Conservation (phyloP, 2,329 filamentous ascomycete genomes). For the Ophiognomonia clavigignenti-juglandacearum region DNA sequence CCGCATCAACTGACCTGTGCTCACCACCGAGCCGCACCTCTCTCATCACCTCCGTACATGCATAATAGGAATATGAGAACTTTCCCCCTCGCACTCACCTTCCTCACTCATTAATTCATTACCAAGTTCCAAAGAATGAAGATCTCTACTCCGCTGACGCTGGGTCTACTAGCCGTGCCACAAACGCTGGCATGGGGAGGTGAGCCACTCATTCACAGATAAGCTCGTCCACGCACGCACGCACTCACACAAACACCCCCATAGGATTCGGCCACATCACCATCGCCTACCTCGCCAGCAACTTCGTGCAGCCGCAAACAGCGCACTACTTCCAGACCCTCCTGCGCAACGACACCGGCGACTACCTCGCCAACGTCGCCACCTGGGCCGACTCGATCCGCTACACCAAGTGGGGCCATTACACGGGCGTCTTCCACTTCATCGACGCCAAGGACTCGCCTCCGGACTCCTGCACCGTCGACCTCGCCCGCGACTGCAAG, state of each 20-base stretch:
- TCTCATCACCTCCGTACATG: too few species aligned
- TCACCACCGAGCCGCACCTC: too few species aligned
- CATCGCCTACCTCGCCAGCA: slow-evolving; percentile 57
- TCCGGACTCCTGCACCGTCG: slow-evolving; percentile 51
- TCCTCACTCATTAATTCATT: too few species aligned
- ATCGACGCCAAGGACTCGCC: slow-evolving; percentile 64
- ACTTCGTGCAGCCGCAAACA: slow-evolving; percentile 54
- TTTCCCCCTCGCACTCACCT: too few species aligned
- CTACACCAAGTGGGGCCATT: slow-evolving; percentile 59
- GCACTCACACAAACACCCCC: background rate
- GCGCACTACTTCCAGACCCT: slow-evolving; percentile 52
- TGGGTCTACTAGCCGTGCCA: slow-evolving; percentile 28
- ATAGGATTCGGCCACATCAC: slow-evolving; percentile 62
- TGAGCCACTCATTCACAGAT: slow-evolving; percentile 22
- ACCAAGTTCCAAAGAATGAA: too few species aligned
- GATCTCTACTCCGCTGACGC: slow-evolving; percentile 21
- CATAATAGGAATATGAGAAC: too few species aligned
- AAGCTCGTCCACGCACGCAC: background rate
- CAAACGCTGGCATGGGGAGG: slow-evolving; percentile 36
- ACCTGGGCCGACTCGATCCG: slow-evolving; percentile 64
- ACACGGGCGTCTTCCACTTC: slow-evolving; percentile 61
- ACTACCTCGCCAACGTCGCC: slow-evolving; percentile 59
- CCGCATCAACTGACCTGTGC: too few species aligned
- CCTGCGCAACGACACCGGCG: slow-evolving; percentile 46
- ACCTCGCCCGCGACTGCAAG: slow-evolving; percentile 58